Percentiles rank a stretch among this genome's conserved stretches.
These are phyloP conservation scores for Sextonia rubra DNA, from an alignment of 164 flowering plant species.

Conservation along the genomic window DNA sequence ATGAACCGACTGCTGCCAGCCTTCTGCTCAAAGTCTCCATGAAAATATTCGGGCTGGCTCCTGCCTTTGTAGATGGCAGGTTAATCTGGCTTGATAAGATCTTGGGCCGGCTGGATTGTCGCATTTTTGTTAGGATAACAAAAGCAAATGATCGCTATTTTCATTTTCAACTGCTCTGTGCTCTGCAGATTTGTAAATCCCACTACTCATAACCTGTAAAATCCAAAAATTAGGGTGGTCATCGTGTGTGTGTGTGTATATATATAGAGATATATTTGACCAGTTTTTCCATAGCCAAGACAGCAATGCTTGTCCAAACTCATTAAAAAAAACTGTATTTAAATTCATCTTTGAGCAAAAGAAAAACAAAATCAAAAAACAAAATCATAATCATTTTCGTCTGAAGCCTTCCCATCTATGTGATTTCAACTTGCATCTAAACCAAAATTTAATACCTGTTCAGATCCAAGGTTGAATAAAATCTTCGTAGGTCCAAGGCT, in stretches of 20 bases:
- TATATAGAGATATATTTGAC: no score
- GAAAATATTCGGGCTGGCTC: neutral
- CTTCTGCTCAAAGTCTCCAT: neutral
- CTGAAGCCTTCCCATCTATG: no score
- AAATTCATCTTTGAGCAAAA: no score
- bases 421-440: no score
- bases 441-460: no score
- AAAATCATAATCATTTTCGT: no score
- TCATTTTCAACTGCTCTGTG: constrained; percentile 14
- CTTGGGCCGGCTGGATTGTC: constrained; percentile 3
- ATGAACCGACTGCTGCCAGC: neutral
- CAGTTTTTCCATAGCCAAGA: no score
- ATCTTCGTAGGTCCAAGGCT: no score
- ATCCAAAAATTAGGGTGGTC: neutral
- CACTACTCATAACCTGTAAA: constrained; percentile 14
- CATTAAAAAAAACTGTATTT: no score
- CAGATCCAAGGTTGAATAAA: no score
- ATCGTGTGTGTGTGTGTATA: neutral
- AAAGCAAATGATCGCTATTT: constrained; percentile 6
- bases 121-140: constrained; percentile 8
- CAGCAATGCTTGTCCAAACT: no score
- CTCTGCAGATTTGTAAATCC: constrained; percentile 8
- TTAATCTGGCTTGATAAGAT: neutral
- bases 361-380: no score
- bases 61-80: constrained; percentile 6